phyloP scores from a whole-genome alignment of 208 protist genomes.

The Trichomonas tenax region DNA sequence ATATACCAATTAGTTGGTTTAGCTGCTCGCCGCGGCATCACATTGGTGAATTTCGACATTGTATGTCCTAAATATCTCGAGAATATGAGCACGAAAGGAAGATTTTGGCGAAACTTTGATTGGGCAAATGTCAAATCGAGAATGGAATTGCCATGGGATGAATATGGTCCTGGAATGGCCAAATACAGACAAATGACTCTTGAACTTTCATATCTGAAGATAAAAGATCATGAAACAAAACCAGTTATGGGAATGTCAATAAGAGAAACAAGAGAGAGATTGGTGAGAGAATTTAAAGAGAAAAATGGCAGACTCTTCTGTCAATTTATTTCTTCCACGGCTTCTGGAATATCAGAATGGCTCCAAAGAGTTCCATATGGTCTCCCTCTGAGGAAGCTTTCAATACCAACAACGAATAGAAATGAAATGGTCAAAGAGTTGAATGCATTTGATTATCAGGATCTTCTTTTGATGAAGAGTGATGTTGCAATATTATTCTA shows the following conservation, averaged over 20 bases:
- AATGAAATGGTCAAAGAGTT: neutral
- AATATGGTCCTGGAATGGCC: neutral
- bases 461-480: neutral
- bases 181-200: neutral
- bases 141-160: neutral
- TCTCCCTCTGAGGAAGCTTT: neutral
- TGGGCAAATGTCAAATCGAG: neutral
- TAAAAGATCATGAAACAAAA: too few relatives aligned
- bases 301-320: too few relatives aligned
- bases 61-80: neutral
- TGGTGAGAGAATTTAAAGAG: neutral
- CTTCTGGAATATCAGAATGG: neutral
- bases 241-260: neutral
- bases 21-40: neutral
- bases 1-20: neutral
- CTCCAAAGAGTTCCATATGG: neutral
- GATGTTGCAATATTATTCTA: neutral
- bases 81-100: neutral
- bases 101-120: neutral
- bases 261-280: neutral
- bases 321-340: neutral
- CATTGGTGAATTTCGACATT: neutral
- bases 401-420: neutral
- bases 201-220: too few relatives aligned
- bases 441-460: neutral